phyloP scores from a whole-genome alignment of 2,329 filamentous ascomycete genomes.

The Colletotrichum graminicola region DNA sequence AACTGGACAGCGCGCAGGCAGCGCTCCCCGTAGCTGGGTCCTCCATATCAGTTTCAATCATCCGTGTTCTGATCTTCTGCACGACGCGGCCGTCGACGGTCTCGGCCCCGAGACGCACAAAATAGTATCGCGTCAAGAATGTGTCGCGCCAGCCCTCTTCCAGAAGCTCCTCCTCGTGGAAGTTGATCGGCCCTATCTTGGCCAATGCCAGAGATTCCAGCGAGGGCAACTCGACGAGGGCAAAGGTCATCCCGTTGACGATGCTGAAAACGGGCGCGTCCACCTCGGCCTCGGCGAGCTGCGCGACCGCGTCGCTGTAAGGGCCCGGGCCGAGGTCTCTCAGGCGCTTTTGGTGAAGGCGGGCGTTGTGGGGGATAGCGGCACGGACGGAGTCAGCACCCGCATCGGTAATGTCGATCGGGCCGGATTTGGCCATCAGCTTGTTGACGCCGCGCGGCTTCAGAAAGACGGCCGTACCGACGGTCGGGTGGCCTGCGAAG shows the following conservation, averaged over 20 bases:
- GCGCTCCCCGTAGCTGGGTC: constrained; percentile 75
- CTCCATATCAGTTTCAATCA: constrained; percentile 66
- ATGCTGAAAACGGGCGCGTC: constrained; percentile 69
- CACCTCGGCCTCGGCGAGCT: constrained; percentile 48
- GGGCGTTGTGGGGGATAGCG: constrained; percentile 71
- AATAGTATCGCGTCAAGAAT: constrained; percentile 71
- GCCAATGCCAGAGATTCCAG: constrained; percentile 68
- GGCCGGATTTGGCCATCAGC: constrained; percentile 68
- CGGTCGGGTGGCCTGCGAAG: constrained; percentile 73
- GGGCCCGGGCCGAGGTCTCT: constrained; percentile 25
- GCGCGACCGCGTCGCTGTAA: not conserved
- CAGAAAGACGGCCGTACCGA: constrained; percentile 67
- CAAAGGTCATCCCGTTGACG: constrained; percentile 80
- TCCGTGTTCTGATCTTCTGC: constrained; percentile 65
- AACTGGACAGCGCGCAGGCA: constrained; percentile 67
- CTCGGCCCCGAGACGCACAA: constrained; percentile 52
- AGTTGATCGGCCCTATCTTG: constrained; percentile 50
- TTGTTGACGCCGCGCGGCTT: constrained; percentile 54
- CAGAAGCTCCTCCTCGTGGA: constrained; percentile 53
- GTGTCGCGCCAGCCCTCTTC: constrained; percentile 68
- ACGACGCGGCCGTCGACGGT: constrained; percentile 17
- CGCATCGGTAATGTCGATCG: constrained; percentile 59
- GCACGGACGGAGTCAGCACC: constrained; percentile 66
- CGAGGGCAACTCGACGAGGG: constrained; percentile 72
- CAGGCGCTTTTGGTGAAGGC: constrained; percentile 19